Base-by-base conservation (phyloP, 1,284 basidiomycete genomes). In the Cryptococcus sp. region DNA sequence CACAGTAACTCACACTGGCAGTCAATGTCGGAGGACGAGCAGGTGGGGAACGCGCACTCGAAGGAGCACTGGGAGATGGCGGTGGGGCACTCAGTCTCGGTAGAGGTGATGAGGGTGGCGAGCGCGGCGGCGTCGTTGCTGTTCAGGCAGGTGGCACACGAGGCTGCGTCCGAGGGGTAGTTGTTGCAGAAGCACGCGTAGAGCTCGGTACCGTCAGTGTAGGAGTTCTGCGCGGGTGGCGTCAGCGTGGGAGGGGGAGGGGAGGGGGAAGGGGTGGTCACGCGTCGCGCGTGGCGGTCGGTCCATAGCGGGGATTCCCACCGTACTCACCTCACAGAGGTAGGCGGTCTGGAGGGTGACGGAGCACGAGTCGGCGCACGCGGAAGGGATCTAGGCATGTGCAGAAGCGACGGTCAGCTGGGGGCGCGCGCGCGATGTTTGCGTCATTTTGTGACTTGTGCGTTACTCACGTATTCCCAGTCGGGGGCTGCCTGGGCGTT, bases 171-270 rank as follows among this genome's bases (percentile, higher is more conserved):
- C 21, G 69, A 64, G 28, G 74, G 73, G 61, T 60, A 64, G 37
- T 65, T 54, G 63, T 67, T 62, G 59, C 75, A 77, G 72, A 72
- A 76, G 61, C 75, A 77, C 39, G 67, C 68, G 66, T 72, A 74
- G 56, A 69, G 59, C 51, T 69, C 61, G 52, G 63, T 68, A 46
- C 52, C 54, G 36, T 46, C 21, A 33, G 28, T 5, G 56, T 56
- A 62, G 44, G 44, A 50, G 45, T 53, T 56, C 53, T 58, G 33
- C 7, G 38, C 12, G 37, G 33, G 16, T 9, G 23, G 21, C 0
- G 43, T 53, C 42, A 58, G 56, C 42, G 49, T 36, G 16, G 50
- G 40, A 9, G 35, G 47, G 44, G 28, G 18, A 28, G 20, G 43
- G 40, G 5, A 37, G 16, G 24, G 46, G 46, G 15, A 46, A 23